Conservation (phyloP, 352 stramenopile genomes). For the Pythium sp. region DNA sequence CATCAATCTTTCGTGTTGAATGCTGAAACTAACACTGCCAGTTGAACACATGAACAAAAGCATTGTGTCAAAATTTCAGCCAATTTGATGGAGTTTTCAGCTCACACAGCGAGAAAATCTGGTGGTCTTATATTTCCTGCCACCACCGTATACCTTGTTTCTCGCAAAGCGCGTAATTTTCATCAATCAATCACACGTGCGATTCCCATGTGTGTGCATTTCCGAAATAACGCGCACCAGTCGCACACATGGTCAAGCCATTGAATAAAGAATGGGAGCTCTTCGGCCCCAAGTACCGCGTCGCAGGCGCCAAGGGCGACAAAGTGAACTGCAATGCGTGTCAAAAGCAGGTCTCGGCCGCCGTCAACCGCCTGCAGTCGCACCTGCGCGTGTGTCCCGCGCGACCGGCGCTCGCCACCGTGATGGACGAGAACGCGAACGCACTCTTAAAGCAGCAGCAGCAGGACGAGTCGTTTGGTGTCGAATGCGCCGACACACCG, state of each 20-base stretch:
- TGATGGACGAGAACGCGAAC: neutral
- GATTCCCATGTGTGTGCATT: neutral
- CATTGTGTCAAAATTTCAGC: no score
- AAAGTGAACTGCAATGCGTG: slow-evolving; percentile 72
- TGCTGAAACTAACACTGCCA: no score
- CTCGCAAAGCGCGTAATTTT: no score
- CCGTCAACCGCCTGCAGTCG: slow-evolving; percentile 62
- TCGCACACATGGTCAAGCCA: slow-evolving; percentile 42
- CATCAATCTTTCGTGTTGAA: no score
- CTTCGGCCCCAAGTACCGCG: slow-evolving; percentile 58
- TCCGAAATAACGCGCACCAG: neutral
- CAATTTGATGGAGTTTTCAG: no score
- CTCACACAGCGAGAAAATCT: no score
- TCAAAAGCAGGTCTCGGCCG: slow-evolving; percentile 53
- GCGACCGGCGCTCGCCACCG: slow-evolving; percentile 18
- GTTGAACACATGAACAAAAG: no score
- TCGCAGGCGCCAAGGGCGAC: slow-evolving; percentile 48
- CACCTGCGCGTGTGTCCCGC: slow-evolving; percentile 58
- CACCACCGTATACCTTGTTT: no score
- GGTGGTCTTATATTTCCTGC: no score
- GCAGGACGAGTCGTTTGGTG: neutral
- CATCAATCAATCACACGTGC: neutral
- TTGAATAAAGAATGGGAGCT: slow-evolving; percentile 71
- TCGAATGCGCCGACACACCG: neutral
- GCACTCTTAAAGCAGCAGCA: neutral